Evolutionary conservation across 805 yeast species (phyloP).

Genomic region (Torulaspora indica): DNA sequence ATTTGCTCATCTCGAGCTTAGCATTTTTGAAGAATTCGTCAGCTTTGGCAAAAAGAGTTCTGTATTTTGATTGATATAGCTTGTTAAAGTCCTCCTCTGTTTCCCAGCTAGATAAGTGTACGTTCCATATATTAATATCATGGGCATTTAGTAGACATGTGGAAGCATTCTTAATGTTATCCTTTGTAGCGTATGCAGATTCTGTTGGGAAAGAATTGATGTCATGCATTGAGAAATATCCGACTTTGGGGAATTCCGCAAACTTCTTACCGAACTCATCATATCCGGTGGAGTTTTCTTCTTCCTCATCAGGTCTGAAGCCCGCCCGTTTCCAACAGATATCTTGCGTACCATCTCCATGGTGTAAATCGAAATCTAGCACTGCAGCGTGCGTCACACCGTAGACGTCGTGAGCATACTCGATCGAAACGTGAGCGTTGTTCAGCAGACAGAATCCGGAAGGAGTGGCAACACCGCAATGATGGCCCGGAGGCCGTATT

Average conservation of each 20-base stretch:
- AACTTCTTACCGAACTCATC: slow-evolving; percentile 46
- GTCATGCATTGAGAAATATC: slow-evolving; percentile 80
- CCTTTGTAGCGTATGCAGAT: slow-evolving; percentile 66
- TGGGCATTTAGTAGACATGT: slow-evolving; percentile 72
- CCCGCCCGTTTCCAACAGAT: slow-evolving; percentile 73
- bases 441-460: slow-evolving; percentile 80
- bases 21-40: slow-evolving; percentile 54
- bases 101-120: slow-evolving; percentile 64
- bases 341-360: slow-evolving; percentile 87
- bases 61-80: slow-evolving; percentile 57
- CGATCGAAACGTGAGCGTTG: slow-evolving; percentile 76
- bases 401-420: slow-evolving; percentile 61
- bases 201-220: slow-evolving; percentile 85
- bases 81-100: slow-evolving; percentile 60
- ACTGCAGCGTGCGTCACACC: slow-evolving; percentile 76
- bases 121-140: slow-evolving; percentile 76
- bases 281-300: slow-evolving; percentile 35
- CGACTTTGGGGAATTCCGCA: slow-evolving; percentile 54
- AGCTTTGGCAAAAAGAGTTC: slow-evolving; percentile 59
- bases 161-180: slow-evolving; percentile 68
- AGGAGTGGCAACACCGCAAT: slow-evolving; percentile 76
- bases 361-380: slow-evolving; percentile 78
- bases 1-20: slow-evolving; percentile 41
- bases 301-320: slow-evolving; percentile 32
- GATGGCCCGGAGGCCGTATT: slow-evolving; percentile 83